A percentile compares a stretch with the other conserved stretches of the same genome.
These are phyloP conservation scores for Leccinum proliferum DNA, from an alignment of 1,284 basidiomycete genomes.

Conservation along the genomic window DNA sequence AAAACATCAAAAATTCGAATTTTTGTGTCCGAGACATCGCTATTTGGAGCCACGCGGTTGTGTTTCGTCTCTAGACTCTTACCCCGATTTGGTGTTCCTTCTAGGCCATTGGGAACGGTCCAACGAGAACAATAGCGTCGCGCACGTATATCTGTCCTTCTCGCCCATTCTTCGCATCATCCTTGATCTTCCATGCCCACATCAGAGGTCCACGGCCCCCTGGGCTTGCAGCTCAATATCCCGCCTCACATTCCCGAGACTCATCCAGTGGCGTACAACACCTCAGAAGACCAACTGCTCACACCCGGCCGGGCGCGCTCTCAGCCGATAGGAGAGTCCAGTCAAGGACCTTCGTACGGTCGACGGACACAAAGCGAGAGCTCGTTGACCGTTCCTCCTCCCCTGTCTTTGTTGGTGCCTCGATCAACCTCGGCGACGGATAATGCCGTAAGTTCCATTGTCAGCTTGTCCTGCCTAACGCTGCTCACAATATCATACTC, in stretches of 20 bases:
- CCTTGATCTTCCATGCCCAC: constrained; percentile 14
- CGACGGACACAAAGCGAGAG: constrained; percentile 23
- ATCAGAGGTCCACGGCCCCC: constrained; percentile 18
- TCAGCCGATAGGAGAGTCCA: constrained; percentile 17
- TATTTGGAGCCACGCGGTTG: neutral
- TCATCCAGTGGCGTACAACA: constrained; percentile 9
- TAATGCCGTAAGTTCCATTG: constrained; percentile 22
- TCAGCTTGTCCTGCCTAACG: neutral
- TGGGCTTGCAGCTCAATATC: constrained; percentile 18
- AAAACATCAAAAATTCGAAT: neutral
- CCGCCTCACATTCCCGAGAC: constrained; percentile 12
- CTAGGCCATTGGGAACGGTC: constrained; percentile 4
- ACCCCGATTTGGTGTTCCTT: constrained; percentile 20
- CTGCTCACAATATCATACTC: neutral
- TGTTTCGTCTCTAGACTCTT: constrained; percentile 1
- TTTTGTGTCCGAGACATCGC: neutral
- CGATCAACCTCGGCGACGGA: constrained; percentile 10
- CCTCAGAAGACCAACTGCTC: constrained; percentile 9
- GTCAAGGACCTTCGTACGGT: constrained; percentile 15
- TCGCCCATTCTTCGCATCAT: neutral
- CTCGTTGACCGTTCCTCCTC: constrained; percentile 6
- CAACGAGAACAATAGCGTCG: constrained; percentile 16
- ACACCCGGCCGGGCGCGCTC: constrained; percentile 16
- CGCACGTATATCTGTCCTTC: constrained; percentile 2
- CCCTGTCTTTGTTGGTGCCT: constrained; percentile 9